phyloP scores from a whole-genome alignment of 257 asterid species.

The Ajuga chamaepitys region DNA sequence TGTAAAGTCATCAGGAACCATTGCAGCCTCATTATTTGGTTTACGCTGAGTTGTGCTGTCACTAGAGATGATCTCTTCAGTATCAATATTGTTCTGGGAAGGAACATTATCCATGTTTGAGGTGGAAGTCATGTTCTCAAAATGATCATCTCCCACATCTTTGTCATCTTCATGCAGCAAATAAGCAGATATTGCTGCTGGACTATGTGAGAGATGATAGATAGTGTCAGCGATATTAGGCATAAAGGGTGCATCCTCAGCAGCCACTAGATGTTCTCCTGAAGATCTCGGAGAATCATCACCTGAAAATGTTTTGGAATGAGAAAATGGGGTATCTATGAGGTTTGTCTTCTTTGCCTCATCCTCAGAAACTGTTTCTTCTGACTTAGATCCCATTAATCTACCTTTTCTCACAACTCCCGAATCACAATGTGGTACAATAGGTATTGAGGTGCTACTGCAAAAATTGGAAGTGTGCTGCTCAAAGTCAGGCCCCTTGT shows the following conservation, averaged over 20 bases:
- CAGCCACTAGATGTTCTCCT: slow-evolving; percentile 26
- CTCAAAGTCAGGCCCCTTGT: slow-evolving; percentile 26
- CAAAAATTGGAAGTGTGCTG: slow-evolving; percentile 26
- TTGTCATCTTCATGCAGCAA: slow-evolving; percentile 21
- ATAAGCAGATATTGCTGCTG: slow-evolving; percentile 18
- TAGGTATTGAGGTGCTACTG: slow-evolving; percentile 23
- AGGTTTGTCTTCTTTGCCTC: slow-evolving; percentile 24
- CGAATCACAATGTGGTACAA: slow-evolving; percentile 25
- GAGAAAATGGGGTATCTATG: slow-evolving; percentile 23
- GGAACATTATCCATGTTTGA: slow-evolving; percentile 1
- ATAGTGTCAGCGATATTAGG: slow-evolving; percentile 23
- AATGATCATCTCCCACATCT: slow-evolving; percentile 19
- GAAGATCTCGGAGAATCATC: slow-evolving; percentile 28
- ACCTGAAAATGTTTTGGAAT: slow-evolving; percentile 19
- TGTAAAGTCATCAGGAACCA: slow-evolving; percentile 10
- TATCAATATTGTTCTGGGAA: slow-evolving; percentile 18
- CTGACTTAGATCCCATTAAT: slow-evolving; percentile 15
- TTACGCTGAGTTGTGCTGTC: slow-evolving; percentile 12
- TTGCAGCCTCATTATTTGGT: slow-evolving; percentile 6
- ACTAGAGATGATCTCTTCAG: slow-evolving; percentile 13
- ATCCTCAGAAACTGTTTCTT: slow-evolving; percentile 17
- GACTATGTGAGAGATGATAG: slow-evolving; percentile 17
- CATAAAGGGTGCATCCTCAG: slow-evolving; percentile 13
- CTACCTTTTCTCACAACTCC: slow-evolving; percentile 20
- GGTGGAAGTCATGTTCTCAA: slow-evolving; percentile 15